These are phyloP conservation scores for Albizia julibrissin DNA, from an alignment of 306 rosid genomes.

Conservation along the genomic window DNA sequence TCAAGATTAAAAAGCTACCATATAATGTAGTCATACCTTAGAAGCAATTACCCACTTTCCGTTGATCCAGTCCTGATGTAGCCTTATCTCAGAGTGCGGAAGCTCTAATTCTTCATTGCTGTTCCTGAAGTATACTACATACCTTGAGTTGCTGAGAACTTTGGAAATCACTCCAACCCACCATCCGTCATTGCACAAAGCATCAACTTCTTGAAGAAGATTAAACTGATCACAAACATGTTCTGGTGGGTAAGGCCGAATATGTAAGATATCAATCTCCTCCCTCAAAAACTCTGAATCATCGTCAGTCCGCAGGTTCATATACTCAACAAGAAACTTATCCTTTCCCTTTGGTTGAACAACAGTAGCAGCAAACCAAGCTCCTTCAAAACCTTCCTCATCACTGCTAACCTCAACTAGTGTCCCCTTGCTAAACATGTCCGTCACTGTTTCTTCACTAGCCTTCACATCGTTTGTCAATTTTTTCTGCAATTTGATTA, in stretches of 20 bases:
- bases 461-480: slow-evolving; percentile 20
- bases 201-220: slow-evolving; percentile 61
- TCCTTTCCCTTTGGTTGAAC: slow-evolving; percentile 34
- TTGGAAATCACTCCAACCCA: slow-evolving; percentile 69
- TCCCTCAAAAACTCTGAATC: slow-evolving; percentile 47
- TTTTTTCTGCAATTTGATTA: slow-evolving; percentile 24
- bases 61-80: slow-evolving; percentile 59
- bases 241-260: slow-evolving; percentile 65
- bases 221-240: slow-evolving; percentile 31
- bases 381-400: slow-evolving; percentile 74
- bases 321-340: slow-evolving; percentile 47
- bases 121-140: slow-evolving; percentile 53
- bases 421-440: slow-evolving; percentile 38
- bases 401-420: slow-evolving; percentile 67
- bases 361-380: slow-evolving; percentile 68
- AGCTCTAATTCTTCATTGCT: slow-evolving; percentile 46
- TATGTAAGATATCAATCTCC: slow-evolving; percentile 44
- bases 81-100: slow-evolving; percentile 53
- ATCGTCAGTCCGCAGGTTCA: slow-evolving; percentile 51
- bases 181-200: slow-evolving; percentile 67
- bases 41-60: slow-evolving; percentile 61
- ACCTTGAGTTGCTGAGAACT: slow-evolving; percentile 47
- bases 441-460: slow-evolving; percentile 23
- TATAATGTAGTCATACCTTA: slow-evolving; percentile 44
- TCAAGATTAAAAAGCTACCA: slow-evolving; percentile 5